A percentile compares a stretch with the other conserved stretches of the same genome.
These are phyloP conservation scores for Scleroderma citrinum DNA, from an alignment of 768 basidiomycete species.

Conservation along the genomic window DNA sequence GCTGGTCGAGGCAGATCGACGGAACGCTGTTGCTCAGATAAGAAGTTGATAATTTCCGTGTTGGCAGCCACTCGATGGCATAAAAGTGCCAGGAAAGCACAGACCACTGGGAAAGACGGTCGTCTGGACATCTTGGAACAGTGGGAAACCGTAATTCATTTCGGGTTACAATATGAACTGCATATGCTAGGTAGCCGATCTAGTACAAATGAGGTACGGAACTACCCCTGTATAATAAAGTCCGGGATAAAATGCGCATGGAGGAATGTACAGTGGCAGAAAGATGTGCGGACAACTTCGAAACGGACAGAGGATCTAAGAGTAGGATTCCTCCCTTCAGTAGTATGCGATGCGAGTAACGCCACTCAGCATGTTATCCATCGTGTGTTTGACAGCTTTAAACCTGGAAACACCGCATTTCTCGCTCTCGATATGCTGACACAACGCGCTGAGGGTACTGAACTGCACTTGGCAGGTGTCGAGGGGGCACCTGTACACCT, in stretches of 20 bases:
- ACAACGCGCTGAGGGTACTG: constrained; percentile 49
- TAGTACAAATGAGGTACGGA: too few relatives aligned
- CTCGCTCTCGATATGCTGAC: constrained; percentile 63
- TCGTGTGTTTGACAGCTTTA: constrained; percentile 31
- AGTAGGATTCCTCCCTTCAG: constrained; percentile 9
- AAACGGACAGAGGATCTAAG: too few relatives aligned
- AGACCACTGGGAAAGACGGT: constrained; percentile 11
- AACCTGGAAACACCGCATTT: constrained; percentile 51
- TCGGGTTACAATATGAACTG: too few relatives aligned
- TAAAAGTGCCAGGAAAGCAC: constrained; percentile 12
- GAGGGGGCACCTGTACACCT: constrained; percentile 51
- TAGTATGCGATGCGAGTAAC: constrained; percentile 10
- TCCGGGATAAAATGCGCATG: too few relatives aligned
- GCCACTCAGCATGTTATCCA: constrained; percentile 30
- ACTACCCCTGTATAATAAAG: too few relatives aligned
- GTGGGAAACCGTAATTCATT: too few relatives aligned
- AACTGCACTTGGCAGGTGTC: constrained; percentile 39
- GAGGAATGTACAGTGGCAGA: too few relatives aligned
- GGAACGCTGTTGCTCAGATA: constrained; percentile 19
- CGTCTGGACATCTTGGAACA: constrained; percentile 3
- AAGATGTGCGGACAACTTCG: too few relatives aligned
- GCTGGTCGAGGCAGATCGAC: constrained; percentile 13
- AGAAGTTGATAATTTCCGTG: constrained; percentile 64
- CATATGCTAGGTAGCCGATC: too few relatives aligned
- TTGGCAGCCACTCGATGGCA: constrained; percentile 39